Evolutionary conservation across 1,284 basidiomycete genomes (phyloP), one percentile per base, ranked within the genome.

Genomic region (Ceratobasidium sp.): DNA sequence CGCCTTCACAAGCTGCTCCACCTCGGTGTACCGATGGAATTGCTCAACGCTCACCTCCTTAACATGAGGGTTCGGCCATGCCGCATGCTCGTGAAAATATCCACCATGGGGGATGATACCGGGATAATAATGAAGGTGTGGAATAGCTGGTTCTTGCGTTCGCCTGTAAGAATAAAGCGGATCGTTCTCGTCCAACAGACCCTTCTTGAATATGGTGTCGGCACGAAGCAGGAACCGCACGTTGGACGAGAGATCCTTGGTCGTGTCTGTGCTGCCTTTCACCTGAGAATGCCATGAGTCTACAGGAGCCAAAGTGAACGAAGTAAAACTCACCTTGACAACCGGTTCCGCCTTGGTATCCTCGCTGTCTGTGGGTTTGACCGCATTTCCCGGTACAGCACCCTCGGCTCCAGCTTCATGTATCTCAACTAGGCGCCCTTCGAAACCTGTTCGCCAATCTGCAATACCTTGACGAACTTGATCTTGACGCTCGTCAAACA

Each of bases 211-310:
- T 26, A 55, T 41, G 1, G 64, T 55, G 26, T 67, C 64, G 2
- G 64, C 64, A n/a, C 64, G 64, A 23, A 67, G 64, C 23, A 67
- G 38, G 2, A 67, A 8, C 11, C 64, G 64, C 6, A 21, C 35
- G 21, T 67, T 32, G 18, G 1, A 4, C 2, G 64, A 67, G 14
- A 67, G 52, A 26, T 55, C 16, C 7, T 11, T n/a, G 4, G 35
- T n/a, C 26, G n/a, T 5, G 5, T 67, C 50, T 8, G 38, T 55
- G 14, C 52, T 67, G 14, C 49, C 64, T 46, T 28, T 11, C 14
- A 67, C 49, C 52, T 55, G 11, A 52, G n/a, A 4, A n/a, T n/a
- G 4, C 11, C 4, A 23, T 23, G 21, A 54, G 50, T 54, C n/a
- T n/a, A 38, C 11, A 38, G 35, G 35, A 5, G 11, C 4, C 11